Base-by-base conservation (phyloP, 139 green algal species). In the Tetraselmis chui region DNA sequence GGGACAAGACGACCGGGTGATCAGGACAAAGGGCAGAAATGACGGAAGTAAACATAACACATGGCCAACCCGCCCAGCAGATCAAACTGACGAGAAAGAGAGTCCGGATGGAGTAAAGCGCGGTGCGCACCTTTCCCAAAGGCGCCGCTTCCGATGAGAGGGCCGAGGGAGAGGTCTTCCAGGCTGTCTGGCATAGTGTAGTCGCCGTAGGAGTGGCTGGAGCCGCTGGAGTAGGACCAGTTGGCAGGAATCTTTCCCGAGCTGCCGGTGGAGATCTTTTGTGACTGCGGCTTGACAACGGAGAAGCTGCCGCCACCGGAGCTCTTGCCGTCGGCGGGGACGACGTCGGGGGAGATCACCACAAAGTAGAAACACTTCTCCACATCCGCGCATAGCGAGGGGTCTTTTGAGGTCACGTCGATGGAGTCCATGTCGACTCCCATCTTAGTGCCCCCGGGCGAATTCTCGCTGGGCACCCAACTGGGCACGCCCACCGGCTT, bases 401-500 rank as follows among this genome's bases (percentile, higher is more conserved):
- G 45, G 45, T 67, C 45, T 18, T 67, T 67, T 5, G 45, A 5
- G 45, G 45, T 67, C 45, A 67, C 45, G 5, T 67, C 45, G 45
- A 67, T 67, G 45, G 45, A 5, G 45, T 67, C 45, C 45, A 67
- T 67, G 45, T 67, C 45, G 45, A 67, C 18, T 5, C 45, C 45
- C 45, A 67, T 67, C 45, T 67, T 67, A 18, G 45, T 67, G 45
- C 45, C 45, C 18, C 18, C 18, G 11, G 45, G 45, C 11, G 5
- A 5, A 25, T 67, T 67, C 83, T 83, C 83, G 23, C 29, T 79
- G 28, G 31, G 74, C 67, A 83, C 67, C 79, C 79, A 86, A 79
- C 80, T 86, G 31, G 83, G 83, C 30, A 86, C 76, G 83, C 79
- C 79, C 1, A 83, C 59, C 32, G 75, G 29, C 79, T 76, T 76